Evolutionary conservation across 768 basidiomycete genomes (phyloP).

Genomic region (Pleurotus eryngii): DNA sequence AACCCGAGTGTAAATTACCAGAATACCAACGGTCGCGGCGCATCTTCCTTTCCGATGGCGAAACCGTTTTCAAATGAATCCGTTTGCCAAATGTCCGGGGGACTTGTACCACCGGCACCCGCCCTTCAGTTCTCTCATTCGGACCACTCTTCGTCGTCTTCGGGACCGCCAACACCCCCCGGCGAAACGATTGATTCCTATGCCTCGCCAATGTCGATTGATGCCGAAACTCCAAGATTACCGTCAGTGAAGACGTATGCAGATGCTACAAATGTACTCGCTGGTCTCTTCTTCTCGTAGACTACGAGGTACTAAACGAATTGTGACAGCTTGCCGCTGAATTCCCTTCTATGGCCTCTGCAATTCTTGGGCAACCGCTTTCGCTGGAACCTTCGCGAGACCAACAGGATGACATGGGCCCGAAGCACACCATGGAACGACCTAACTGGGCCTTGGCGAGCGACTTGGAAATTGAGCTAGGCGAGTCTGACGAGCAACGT

Average conservation of each 20-base stretch:
- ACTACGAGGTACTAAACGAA: neutral
- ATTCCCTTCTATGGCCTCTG: conserved; percentile 30
- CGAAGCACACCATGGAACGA: conserved; percentile 22
- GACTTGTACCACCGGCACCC: no score
- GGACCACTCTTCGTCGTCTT: neutral
- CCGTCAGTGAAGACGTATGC: conserved; percentile 31
- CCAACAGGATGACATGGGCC: conserved; percentile 3
- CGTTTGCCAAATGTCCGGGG: no score
- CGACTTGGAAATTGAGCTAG: conserved; percentile 6
- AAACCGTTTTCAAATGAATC: no score
- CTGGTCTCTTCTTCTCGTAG: neutral
- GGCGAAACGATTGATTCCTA: neutral
- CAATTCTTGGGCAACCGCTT: conserved; percentile 30
- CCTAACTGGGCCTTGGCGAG: conserved; percentile 36
- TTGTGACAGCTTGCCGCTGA: conserved; percentile 26
- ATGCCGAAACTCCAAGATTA: conserved; percentile 10
- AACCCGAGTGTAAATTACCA: no score
- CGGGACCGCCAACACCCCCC: neutral
- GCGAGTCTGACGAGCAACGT: neutral
- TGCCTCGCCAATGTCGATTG: no score
- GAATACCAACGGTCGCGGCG: no score
- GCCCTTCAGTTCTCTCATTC: no score
- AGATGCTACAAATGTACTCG: conserved; percentile 35
- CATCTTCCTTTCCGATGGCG: no score
- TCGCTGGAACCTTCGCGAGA: conserved; percentile 10